Evolutionary conservation across 306 rosid genomes (phyloP), one percentile per base, ranked within the genome.

Genomic region (Begonia fuchsioides): DNA sequence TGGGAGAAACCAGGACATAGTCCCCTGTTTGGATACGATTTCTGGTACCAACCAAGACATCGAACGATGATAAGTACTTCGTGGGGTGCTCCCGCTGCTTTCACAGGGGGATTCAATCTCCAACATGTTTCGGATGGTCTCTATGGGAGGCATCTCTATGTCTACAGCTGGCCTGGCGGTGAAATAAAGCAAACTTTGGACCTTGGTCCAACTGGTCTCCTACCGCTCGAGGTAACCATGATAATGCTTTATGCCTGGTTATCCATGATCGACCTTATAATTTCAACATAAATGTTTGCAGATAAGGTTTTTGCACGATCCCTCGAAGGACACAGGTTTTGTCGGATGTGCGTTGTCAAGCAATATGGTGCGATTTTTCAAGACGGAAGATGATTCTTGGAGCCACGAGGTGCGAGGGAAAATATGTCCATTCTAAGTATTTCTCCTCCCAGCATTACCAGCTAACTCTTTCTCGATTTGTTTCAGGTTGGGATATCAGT

Each of bases 1-100:
- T 84, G 97, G 97, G 95, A 90, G 63, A 90, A 81, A 71, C 90
- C 90, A 40, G 95, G 95, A 68, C 75, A 90, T 39, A 79, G 93
- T 71, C 97, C 97, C 39, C 57, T 58, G 51, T 90, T 68, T 67
- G 97, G 97, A n/a, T 84, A 84, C 60, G 97, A 90, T 71, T 90
- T 68, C 64, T 90, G 97, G 97, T 90, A 90, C 76, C 95, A 90
- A 61, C 95, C 97, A 0, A 72, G 93, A 11, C 87, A 84, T 63
- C 71, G 68, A 51, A 84, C 93, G 51, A 90, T 90, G 97, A 84
- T 90, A 39, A 88, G 97, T 80, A 43, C 95, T 48, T 84, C 97
- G 43, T 90, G 93, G 93, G 97, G 97, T 47, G 97, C 97, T 62
- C 97, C 97, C 59, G 47, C 62, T 49, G 95, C 97, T 39, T 90